Conservation (phyloP, 495 filamentous ascomycete species). For the Penicillium silybi region DNA sequence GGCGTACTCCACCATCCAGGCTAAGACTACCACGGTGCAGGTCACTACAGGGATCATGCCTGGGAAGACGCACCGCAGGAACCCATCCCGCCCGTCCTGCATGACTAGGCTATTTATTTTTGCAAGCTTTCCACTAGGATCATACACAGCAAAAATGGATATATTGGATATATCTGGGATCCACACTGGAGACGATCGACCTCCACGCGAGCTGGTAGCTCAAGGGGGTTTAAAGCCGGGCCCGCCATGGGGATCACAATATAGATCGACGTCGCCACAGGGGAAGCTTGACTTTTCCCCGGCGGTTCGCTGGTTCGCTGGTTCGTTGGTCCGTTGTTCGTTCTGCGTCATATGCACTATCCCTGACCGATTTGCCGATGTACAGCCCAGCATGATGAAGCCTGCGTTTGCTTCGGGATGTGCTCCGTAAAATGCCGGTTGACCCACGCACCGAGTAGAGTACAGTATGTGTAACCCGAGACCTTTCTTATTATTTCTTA, state of each 20-base stretch:
- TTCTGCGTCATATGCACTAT: background rate
- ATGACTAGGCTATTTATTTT: background rate
- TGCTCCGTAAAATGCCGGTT: background rate
- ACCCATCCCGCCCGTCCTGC: background rate
- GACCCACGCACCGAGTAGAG: background rate
- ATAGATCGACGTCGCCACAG: constrained; percentile 15
- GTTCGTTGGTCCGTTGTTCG: too few species aligned
- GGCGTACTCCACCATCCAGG: constrained; percentile 17
- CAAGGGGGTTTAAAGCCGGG: constrained; percentile 8
- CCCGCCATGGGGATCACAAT: constrained; percentile 21
- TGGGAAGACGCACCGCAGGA: background rate
- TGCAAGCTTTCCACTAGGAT: background rate
- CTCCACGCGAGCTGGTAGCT: constrained; percentile 7
- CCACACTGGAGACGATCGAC: constrained; percentile 16
- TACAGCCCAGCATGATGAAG: too few species aligned
- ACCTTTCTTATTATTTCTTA: background rate
- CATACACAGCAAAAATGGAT: background rate
- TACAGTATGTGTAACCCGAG: background rate
- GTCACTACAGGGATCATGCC: constrained; percentile 6
- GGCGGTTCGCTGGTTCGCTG: too few species aligned
- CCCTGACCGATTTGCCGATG: too few species aligned
- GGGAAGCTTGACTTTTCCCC: constrained; percentile 3
- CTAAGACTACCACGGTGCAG: constrained; percentile 7
- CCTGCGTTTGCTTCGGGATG: background rate
- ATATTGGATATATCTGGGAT: too few species aligned